phyloP scores from a whole-genome alignment of 495 filamentous ascomycete species.

The Hypoxylon rickii region DNA sequence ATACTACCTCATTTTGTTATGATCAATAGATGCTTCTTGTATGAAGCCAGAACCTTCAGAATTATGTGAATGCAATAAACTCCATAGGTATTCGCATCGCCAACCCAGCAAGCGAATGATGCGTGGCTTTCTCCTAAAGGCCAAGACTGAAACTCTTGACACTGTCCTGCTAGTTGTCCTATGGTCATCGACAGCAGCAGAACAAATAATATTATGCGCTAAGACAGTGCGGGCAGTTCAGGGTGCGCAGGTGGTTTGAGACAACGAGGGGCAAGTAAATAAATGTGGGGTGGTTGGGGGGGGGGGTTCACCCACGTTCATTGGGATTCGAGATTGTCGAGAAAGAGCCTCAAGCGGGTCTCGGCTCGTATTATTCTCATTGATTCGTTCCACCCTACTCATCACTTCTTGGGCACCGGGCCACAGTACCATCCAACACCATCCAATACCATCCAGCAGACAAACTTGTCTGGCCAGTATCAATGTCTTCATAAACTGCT shows the following conservation, averaged over 20 bases:
- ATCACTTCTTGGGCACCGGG: too few species aligned
- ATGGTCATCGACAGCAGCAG: too few species aligned
- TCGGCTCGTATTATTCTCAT: too few species aligned
- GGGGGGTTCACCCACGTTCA: background rate
- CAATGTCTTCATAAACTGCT: slow-evolving; percentile 6
- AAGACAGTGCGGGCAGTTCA: too few species aligned
- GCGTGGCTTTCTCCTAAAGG: slow-evolving; percentile 26
- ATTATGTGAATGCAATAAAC: too few species aligned
- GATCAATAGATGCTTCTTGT: too few species aligned
- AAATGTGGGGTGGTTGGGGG: background rate
- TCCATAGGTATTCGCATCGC: background rate
- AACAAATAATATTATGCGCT: too few species aligned
- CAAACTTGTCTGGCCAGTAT: slow-evolving; percentile 8
- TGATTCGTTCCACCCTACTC: too few species aligned
- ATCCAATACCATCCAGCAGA: slow-evolving; percentile 27
- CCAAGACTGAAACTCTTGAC: background rate
- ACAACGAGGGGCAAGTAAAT: too few species aligned
- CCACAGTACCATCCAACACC: too few species aligned
- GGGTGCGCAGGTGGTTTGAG: too few species aligned
- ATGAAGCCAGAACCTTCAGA: too few species aligned
- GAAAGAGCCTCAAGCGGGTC: slow-evolving; percentile 30
- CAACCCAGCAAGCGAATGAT: slow-evolving; percentile 4
- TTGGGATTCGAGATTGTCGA: background rate
- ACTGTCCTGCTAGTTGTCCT: background rate
- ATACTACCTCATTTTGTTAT: background rate